Percentiles rank a stretch among this genome's conserved stretches.
Conservation (phyloP, 1,139 yeast genomes). For the Yamadazyma taylorii region DNA sequence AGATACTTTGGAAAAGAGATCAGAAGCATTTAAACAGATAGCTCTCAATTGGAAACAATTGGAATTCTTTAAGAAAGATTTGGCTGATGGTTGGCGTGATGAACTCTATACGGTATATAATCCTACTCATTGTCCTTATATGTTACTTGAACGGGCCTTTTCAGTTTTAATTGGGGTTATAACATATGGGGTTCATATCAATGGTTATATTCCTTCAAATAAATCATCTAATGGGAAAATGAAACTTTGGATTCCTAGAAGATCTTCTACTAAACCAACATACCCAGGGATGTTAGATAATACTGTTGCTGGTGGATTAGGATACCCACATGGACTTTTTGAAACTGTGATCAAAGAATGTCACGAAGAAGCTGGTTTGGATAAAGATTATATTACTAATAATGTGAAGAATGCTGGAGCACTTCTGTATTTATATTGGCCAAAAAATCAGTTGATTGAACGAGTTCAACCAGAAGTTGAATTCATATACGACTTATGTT, state of each 20-base stretch:
- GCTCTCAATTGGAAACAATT: slow-evolving; percentile 44
- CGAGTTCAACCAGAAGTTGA: slow-evolving; percentile 88
- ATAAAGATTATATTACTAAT: slow-evolving; percentile 45
- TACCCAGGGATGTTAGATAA: slow-evolving; percentile 91
- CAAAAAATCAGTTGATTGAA: slow-evolving; percentile 38
- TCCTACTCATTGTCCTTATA: slow-evolving; percentile 55
- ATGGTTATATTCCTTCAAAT: slow-evolving; percentile 61
- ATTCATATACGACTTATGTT: slow-evolving; percentile 68
- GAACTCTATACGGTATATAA: slow-evolving; percentile 76
- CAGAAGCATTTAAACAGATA: slow-evolving; percentile 41
- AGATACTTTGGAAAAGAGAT: slow-evolving; percentile 50
- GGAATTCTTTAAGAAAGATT: slow-evolving; percentile 40
- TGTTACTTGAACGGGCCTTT: slow-evolving; percentile 75
- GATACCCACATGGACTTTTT: slow-evolving; percentile 70
- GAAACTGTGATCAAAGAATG: slow-evolving; percentile 87
- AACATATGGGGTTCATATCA: slow-evolving; percentile 87
- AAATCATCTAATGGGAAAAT: slow-evolving; percentile 40
- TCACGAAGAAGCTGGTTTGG: slow-evolving; percentile 87
- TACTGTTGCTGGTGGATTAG: slow-evolving; percentile 93
- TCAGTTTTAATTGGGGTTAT: slow-evolving; percentile 81
- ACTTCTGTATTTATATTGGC: slow-evolving; percentile 61
- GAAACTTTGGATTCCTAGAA: slow-evolving; percentile 81
- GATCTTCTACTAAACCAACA: slow-evolving; percentile 77
- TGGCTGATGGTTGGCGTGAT: slow-evolving; percentile 77
- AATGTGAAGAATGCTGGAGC: slow-evolving; percentile 59